Evolutionary conservation across 805 yeast genomes (phyloP), one percentile per base, ranked within the genome.

Genomic region (Lachancea meyersii): DNA sequence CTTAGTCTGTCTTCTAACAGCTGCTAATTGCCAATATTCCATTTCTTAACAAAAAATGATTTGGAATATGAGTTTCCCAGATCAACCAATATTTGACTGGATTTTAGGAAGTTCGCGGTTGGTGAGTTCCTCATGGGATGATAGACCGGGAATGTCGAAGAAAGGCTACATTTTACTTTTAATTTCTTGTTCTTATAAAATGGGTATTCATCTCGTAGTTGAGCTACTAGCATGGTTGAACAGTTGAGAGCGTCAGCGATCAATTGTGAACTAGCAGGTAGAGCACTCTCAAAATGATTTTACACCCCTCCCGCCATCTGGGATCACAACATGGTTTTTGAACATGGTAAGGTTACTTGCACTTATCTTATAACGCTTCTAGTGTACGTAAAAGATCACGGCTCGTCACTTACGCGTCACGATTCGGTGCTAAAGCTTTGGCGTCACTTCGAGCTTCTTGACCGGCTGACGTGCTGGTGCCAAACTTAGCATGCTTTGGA

Each of bases 401-500:
- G n/a, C n/a, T n/a, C n/a, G n/a, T n/a, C n/a, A n/a, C n/a, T n/a
- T n/a, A n/a, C n/a, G n/a, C n/a, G n/a, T n/a, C n/a, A n/a, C n/a
- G n/a, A n/a, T n/a, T n/a, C n/a, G n/a, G n/a, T n/a, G n/a, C 36
- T 43, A 52, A 16, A 50, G 26, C 31, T 46, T 50, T 24, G 51
- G 51, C 1, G 40, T 36, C 27, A 51, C 40, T n/a, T 55, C 57
- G 21, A 65, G 49, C 7, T 56, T 58, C 42, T 63, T 61, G 31
- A 61, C 44, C 5, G 94, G 87, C 38, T 57, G 61, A 8, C 93
- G 85, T n/a, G 79, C 72, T 1, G 76, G 75, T 0, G 88, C 82
- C 39, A 77, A 54, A 34, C 65, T 67, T 48, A 77, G 61, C 2
- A 61, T 57, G 16, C 77, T 61, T 60, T 82, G 82, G 71, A 86